Evolutionary conservation across 495 filamentous ascomycete genomes (phyloP).

Genomic region (Sabuloglossum arenarium): DNA sequence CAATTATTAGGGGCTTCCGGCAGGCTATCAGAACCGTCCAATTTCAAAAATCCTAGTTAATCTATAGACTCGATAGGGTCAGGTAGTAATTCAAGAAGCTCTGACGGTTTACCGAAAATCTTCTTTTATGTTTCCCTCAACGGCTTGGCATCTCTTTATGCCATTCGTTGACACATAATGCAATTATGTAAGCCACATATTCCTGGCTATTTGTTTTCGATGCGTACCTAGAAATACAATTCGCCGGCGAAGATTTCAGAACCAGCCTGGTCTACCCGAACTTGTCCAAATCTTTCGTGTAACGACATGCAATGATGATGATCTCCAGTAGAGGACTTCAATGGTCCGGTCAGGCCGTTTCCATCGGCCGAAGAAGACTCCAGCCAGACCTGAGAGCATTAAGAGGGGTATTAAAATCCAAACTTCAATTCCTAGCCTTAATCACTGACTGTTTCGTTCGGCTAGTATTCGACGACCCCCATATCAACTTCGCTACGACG

Average conservation of each 20-base stretch:
- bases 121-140: no score
- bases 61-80: no score
- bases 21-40: no score
- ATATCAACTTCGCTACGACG: background rate
- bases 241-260: background rate
- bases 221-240: background rate
- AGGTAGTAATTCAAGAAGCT: no score
- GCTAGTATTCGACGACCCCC: background rate
- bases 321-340: slow-evolving; percentile 15
- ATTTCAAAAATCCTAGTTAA: no score
- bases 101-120: no score
- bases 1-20: no score
- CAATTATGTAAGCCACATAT: no score
- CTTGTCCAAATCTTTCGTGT: background rate
- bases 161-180: no score
- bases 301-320: slow-evolving; percentile 6
- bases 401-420: slow-evolving; percentile 6
- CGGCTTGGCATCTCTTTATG: no score
- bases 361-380: slow-evolving; percentile 4
- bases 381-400: slow-evolving; percentile 4
- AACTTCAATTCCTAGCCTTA: background rate
- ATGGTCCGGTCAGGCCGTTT: background rate
- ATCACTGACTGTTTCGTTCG: background rate
- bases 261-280: background rate
- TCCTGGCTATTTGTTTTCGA: no score